phyloP scores from a whole-genome alignment of 495 filamentous ascomycete species.

The Articulospora tetracladia region DNA sequence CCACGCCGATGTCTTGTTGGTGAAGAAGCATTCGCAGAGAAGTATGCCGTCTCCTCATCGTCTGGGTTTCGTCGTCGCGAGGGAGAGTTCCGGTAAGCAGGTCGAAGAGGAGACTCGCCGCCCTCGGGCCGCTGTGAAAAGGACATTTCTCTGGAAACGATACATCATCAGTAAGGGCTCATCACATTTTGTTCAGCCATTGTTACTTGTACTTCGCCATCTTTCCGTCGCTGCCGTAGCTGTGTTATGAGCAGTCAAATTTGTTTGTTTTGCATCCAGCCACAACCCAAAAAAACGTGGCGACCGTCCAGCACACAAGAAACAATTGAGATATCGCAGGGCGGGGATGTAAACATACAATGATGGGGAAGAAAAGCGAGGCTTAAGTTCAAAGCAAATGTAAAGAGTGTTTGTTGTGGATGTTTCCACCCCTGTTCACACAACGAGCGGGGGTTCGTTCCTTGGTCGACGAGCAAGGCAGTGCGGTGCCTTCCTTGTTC shows the following conservation, averaged over 20 bases:
- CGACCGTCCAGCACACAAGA: background rate
- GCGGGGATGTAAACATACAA: conserved; percentile 13
- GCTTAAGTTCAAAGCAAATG: conserved; percentile 3
- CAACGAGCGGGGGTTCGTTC: conserved; percentile 20
- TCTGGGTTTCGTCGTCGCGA: conserved; percentile 57
- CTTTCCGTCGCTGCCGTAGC: background rate
- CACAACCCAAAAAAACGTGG: background rate
- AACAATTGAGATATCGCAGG: background rate
- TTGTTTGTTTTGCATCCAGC: background rate
- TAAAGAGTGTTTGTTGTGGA: conserved; percentile 21
- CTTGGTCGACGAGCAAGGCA: conserved; percentile 23
- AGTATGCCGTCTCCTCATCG: conserved; percentile 59
- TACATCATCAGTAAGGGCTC: conserved; percentile 9
- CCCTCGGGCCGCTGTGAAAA: conserved; percentile 60
- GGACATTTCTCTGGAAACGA: conserved; percentile 17
- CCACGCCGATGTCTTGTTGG: conserved; percentile 17
- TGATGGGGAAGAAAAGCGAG: conserved; percentile 6
- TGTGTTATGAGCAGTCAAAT: background rate
- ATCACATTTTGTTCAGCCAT: background rate
- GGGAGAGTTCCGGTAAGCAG: conserved; percentile 62
- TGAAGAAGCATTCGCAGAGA: conserved; percentile 10
- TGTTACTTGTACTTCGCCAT: conserved; percentile 19
- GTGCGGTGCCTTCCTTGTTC: conserved; percentile 12
- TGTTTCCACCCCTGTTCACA: conserved; percentile 14
- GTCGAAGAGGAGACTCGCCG: conserved; percentile 50